Base-by-base conservation (phyloP, 192 early-diverging fungal species). In the Coemansia sp. region DNA sequence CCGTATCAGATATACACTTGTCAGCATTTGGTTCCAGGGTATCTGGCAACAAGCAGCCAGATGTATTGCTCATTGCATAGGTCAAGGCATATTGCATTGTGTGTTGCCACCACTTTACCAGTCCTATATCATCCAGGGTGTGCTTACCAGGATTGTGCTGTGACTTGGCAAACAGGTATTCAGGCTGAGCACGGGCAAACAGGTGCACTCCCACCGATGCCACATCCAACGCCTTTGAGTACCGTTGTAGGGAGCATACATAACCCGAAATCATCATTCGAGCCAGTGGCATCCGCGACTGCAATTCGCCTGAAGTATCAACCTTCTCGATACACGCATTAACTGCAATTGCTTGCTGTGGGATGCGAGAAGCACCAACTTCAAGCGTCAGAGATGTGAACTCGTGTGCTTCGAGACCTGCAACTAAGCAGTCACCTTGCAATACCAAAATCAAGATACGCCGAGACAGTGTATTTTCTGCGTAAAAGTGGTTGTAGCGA, bases 181-280 rank as follows among this genome's bases (percentile, higher is more conserved):
- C 87, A 12, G 92, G 92, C 71, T 95, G 93, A 6, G 92, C 77
- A 4, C 93, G 85, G 7, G 92, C 93, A 84, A 94, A 95, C 25
- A 93, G 57, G 62, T 89, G 75, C 7, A 90, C 56, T 6, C 65
- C 66, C 7, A 74, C 64, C 1, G 59, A 27, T 11, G 59, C 25
- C 4, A 69, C 31, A 11, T 50, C 58, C 23, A 55, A 11, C 10
- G 69, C 60, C 22, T n/a, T 31, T 7, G 47, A 54, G 59, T 75
- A 79, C 25, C 69, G 57, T 3, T 39, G 62, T 31, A 79, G 60
- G 9, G 69, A 79, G 57, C 38, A 41, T 49, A 75, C 10, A 45
- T 83, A 83, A 11, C 71, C 81, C 5, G 65, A 59, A 39, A 83
- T 64, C n/a, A 79, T 43, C 43, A 63, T 48, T 6, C 69, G 62